Evolutionary conservation across 495 filamentous ascomycete species (phyloP), one percentile per base, ranked within the genome.

Genomic region (Pseudotulostoma volvatum): DNA sequence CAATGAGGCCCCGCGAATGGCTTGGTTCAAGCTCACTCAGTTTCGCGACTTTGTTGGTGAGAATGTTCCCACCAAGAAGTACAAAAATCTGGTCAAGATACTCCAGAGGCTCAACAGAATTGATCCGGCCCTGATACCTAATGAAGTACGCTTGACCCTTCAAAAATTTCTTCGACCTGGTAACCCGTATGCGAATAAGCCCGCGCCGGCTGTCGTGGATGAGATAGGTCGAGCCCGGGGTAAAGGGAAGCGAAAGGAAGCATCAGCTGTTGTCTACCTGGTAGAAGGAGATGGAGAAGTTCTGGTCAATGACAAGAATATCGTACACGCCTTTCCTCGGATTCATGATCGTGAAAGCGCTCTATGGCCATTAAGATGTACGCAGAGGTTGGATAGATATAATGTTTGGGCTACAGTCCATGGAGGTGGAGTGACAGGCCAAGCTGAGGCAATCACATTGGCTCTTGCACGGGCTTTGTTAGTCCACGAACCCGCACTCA

Each of bases 341-440:
- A 59, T 96, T 32, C 87, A 96, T 58, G 90, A 99, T 54, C 76
- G 90, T 17, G 92, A 96, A 62, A 95, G 84, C 49, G 90, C 81
- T 0, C 61, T 93, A 7, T 96, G 88, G 88, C 74, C 92, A 3
- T 56, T 96, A 48, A 79, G 84, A 44, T 71, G 73, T 34, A 88
- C 86, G 21, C 63, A 75, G n/a, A 67, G 90, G 38, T 54, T 93
- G 41, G 85, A 93, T 59, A 95, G 92, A 59, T 99, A 99, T 63
- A 99, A 99, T 53, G 82, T 93, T 9, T 99, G 81, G 79, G 84
- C 76, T 38, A 63, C 76, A 8, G 81, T 85, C 2, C 65, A 61
- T 30, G 90, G 90, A 25, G 90, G 90, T 40, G 90, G 90, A 46
- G 77, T 76, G 17, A 99, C 90, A 7, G 90, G 90, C 2, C 90